These are phyloP conservation scores for Amanita rimosa DNA, from an alignment of 768 basidiomycete species.

Conservation along the genomic window DNA sequence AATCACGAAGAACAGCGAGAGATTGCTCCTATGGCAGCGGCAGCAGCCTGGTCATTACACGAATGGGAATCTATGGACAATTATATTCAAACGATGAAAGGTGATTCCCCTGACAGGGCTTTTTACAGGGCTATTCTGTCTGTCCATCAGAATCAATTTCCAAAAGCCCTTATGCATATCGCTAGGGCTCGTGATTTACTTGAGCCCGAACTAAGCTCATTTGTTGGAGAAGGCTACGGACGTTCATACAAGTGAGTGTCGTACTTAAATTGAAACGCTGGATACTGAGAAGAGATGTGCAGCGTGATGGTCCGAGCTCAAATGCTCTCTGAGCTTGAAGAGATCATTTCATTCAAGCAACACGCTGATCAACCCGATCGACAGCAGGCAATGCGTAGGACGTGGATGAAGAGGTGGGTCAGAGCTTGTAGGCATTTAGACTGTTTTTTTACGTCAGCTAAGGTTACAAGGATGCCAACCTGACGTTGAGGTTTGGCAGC, in stretches of 20 bases:
- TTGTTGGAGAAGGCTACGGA: conserved; percentile 95
- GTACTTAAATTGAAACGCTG: not conserved
- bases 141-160: conserved; percentile 94
- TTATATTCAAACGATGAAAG: conserved; percentile 88
- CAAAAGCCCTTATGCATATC: conserved; percentile 82
- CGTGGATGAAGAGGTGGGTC: conserved; percentile 90
- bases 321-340: conserved; percentile 96
- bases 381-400: conserved; percentile 83
- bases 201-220: conserved; percentile 82
- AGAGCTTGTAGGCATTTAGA: not conserved
- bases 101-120: conserved; percentile 85
- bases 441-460: conserved; percentile 17
- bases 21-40: conserved; percentile 95
- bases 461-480: conserved; percentile 90
- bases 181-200: conserved; percentile 86
- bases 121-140: conserved; percentile 95
- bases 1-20: conserved; percentile 75
- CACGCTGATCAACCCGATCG: conserved; percentile 88
- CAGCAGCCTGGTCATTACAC: conserved; percentile 91
- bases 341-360: conserved; percentile 94
- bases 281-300: conserved; percentile 5
- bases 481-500: conserved; percentile 98
- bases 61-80: conserved; percentile 99
- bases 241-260: conserved; percentile 81
- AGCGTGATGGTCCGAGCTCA: conserved; percentile 96